Evolutionary conservation across 257 asterid species (phyloP), one percentile per base, ranked within the genome.

Genomic region (Plectranthus barbatus): DNA sequence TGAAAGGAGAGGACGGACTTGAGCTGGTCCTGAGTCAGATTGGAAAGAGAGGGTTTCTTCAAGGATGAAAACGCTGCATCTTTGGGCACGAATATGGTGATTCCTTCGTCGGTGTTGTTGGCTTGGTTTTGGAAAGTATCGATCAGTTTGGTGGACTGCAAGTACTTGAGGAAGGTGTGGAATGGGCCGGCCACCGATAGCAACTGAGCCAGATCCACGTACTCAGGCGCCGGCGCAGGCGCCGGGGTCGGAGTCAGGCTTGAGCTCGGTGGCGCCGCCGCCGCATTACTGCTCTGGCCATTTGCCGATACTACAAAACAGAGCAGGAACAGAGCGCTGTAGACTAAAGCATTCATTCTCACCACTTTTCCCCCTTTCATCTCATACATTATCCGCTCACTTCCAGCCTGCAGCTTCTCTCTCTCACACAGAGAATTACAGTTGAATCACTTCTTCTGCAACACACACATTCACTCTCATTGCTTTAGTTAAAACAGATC

Each of bases 101-200:
- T 79, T 39, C 95, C 97, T 69, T 87, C 84, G 0, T 77, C 86
- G 3, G 90, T 81, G 42, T 81, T 75, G 70, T 90, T 87, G 21
- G 97, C 97, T 73, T 81, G 88, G 74, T 78, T 76, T 67, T 87
- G 95, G 66, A 87, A 85, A 0, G 94, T 83, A 1, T 85, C 90
- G 2, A 85, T 60, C 19, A 85, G 82, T 71, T 85, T 85, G 6
- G 90, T 81, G 20, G 88, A 72, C 68, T 74, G 75, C 0, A 87
- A 86, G 54, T 76, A 80, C 72, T 71, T 64, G 34, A 90, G 95
- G 79, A 90, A 90, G 23, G 83, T 85, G 62, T 45, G 70, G 75
- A 83, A 90, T 1, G 97, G 97, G 3, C 97, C 97, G 1, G 95
- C 95, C 39, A 76, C 88, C 3, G 94, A 76, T 4, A 90, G 81